Evolutionary conservation across 2,329 filamentous ascomycete species (phyloP), one percentile per base, ranked within the genome.

Genomic region (Fusarium bactridioides): DNA sequence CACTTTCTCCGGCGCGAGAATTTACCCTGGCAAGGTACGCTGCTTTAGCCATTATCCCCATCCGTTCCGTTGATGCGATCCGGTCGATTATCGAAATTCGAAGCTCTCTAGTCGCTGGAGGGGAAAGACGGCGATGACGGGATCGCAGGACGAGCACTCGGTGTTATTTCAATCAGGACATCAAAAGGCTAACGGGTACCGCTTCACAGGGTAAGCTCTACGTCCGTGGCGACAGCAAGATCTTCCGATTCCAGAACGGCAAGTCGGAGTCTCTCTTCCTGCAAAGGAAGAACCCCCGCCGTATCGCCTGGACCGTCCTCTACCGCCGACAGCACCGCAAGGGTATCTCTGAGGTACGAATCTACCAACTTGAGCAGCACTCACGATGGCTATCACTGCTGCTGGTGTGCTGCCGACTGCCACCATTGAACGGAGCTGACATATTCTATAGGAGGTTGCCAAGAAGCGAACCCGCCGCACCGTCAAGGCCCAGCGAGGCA

Each of bases 231-330:
- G 96, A 99, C 91, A 97, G 93, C 94, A 99, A 98, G 91, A 92
- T 98, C 90, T 99, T 99, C 93, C 95, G 96, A 85, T 99, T 99
- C 93, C 94, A 97, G 88, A 98, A 97, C 88, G 94, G 96, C 90
- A 99, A 99, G 90, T 95, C 94, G 87, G 96, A 99, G 89, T 97
- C 94, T 79, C 94, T 99, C 79, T 99, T 99, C 92, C 94, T 98
- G 81, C 96, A 99, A 91, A 95, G 96, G 91, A 99, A 99, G 94
- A 99, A 99, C 92, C 96, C 96, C 85, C 95, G 96, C 87, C 94
- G 95, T 85, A 98, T 99, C 86, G 92, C 95, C 80, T 99, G 96
- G 96, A 99, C 96, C 79, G 92, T 95, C 82, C 93, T 99, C 77
- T 99, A 94, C 94, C 92, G 96, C 86, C 93, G 95, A 87, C 94